Evolutionary conservation across 148 eudicot genomes (phyloP), one percentile per base, ranked within the genome.

Genomic region (Tetragonia tetragonoides): DNA sequence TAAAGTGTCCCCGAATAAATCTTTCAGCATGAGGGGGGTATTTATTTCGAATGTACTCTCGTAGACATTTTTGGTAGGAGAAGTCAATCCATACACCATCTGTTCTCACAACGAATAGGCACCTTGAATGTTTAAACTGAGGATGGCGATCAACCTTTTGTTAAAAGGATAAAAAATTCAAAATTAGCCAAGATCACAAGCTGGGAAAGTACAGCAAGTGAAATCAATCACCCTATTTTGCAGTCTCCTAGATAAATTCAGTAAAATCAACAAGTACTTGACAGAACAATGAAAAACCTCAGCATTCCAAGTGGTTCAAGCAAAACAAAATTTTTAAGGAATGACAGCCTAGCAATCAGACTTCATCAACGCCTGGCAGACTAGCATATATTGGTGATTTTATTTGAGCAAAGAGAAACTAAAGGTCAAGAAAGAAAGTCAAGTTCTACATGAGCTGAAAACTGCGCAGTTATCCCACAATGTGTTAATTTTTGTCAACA

Each of bases 111-210:
- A 92, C 97, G 86, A 90, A 94, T 66, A 94, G 86, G 84, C 98
- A 94, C 77, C 98, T 92, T 44, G 98, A 89, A 21, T 81, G 71
- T 85, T 78, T 84, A 81, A 88, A 94, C 57, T 87, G 95, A 15
- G 98, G 98, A 87, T 94, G 98, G 47, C 97, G 89, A 84, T 90
- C 98, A 81, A 94, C 98, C 98, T 93, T 74, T 83, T 3, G 81
- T 37, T 10, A 78, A 47, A 37, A 40, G 61, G 20, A 46, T 15
- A 8, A 77, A 54, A 24, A 28, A 28, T 28, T 57, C 42, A 17
- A 75, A 6, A 51, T 74, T 8, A 79, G 83, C 17, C 15, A 5
- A 60, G 4, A 17, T 59, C 62, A 69, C 56, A 23, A 6, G 71
- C 5, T 3, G 7, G n/a, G 7, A 21, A 66, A 20, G 1, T 6